Evolutionary conservation across 129 eudicot genomes (phyloP), one percentile per base, ranked within the genome.

Genomic region (Smallanthus sonchifolius): DNA sequence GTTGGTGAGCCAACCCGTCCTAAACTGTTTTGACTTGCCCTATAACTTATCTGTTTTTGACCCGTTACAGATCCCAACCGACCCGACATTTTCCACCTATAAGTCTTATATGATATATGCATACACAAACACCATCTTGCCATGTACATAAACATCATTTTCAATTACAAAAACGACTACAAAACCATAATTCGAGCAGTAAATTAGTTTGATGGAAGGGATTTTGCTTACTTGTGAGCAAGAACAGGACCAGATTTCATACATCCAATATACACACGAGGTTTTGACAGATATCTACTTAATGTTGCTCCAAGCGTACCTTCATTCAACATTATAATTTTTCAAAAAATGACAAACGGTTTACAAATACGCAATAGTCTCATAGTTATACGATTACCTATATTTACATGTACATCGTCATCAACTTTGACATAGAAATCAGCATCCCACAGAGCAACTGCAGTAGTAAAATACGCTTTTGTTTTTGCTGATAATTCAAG

Each of bases 191-290:
- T 10, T 37, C 34, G 30, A 65, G 44, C 19, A n/a, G 69, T 34
- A 62, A 59, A 70, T 32, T 20, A 76, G 43, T 66, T 17, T 2
- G 37, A 75, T 10, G 11, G 51, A 65, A 37, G 35, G 20, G 20
- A 4, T 70, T 65, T 14, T 47, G 34, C 87, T 83, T 87, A 92
- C 97, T 85, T 92, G 16, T 77, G 91, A 70, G 96, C 90, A 61
- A 92, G 94, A 76, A 92, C 96, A 39, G 96, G 97, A 37, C 97
- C 97, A 24, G 96, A 92, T 87, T 92, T 92, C 97, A 92, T 92
- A 83, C 97, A 92, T 48, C 97, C 97, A 43, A 92, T 79, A 43
- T 92, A 92, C 69, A 87, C 97, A 39, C 89, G 84, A 40, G 96
- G 87, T 48, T 85, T 92, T 60, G 78, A 74, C 20, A 76, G 83